Conservation (phyloP, 371 early-diverging fungal genomes). For the Mortierella sp. region DNA sequence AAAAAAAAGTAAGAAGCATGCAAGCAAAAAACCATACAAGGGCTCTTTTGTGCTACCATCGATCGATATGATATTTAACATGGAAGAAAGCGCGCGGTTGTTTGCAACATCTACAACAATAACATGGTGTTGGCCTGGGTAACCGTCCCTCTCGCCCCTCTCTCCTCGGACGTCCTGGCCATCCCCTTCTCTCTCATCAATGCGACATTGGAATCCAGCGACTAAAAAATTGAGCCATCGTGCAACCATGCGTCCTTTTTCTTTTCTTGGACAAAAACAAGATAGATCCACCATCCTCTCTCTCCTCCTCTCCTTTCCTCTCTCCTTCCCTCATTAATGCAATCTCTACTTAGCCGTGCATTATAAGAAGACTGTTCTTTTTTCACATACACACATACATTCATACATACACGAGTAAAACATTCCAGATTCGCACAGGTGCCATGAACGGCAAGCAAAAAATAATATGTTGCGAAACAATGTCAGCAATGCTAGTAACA, state of each 20-base stretch:
- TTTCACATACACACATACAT: not conserved
- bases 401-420: not conserved
- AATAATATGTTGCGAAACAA: not conserved
- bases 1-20: not conserved
- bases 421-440: not conserved
- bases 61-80: too few species aligned
- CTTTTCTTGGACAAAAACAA: not conserved
- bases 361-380: not conserved
- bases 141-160: not conserved
- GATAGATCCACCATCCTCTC: slow-evolving; percentile 5
- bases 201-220: not conserved
- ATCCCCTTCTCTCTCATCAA: not conserved
- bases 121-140: not conserved
- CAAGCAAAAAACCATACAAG: not conserved
- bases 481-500: not conserved
- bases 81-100: too few species aligned
- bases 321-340: not conserved
- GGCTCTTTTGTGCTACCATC: too few species aligned
- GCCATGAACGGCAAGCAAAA: not conserved
- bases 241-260: not conserved
- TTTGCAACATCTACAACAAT: too few species aligned
- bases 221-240: not conserved
- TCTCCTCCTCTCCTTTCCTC: too few species aligned
- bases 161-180: not conserved
- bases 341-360: not conserved